phyloP scores from a whole-genome alignment of 768 basidiomycete species.

The Lactarius evosmus region DNA sequence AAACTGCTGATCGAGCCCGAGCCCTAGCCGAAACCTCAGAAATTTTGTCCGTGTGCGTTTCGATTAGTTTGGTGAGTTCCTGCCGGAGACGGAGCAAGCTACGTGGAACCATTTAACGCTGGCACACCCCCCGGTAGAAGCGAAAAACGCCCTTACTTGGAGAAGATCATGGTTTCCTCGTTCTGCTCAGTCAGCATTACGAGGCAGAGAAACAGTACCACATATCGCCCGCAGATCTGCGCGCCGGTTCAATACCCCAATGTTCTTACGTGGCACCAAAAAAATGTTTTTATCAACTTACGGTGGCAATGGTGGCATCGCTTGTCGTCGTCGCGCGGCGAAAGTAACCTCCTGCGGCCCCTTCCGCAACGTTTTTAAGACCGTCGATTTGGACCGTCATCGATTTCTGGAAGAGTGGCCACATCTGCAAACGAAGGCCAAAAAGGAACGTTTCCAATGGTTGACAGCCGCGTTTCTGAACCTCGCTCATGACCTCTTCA shows the following conservation, averaged over 20 bases:
- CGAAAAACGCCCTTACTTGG: slow-evolving; percentile 56
- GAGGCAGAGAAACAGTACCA: slow-evolving; percentile 76
- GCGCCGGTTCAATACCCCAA: not conserved
- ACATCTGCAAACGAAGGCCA: slow-evolving; percentile 77
- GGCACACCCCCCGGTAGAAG: not conserved
- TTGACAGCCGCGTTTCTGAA: slow-evolving; percentile 72
- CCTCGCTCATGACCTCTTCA: slow-evolving; percentile 71
- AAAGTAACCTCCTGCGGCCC: slow-evolving; percentile 58
- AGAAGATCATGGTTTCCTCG: slow-evolving; percentile 96
- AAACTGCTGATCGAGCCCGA: slow-evolving; percentile 68
- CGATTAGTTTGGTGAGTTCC: slow-evolving; percentile 75
- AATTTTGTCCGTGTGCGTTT: slow-evolving; percentile 66
- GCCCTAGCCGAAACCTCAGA: slow-evolving; percentile 58
- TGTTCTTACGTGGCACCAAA: slow-evolving; percentile 27
- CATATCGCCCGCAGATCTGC: slow-evolving; percentile 74
- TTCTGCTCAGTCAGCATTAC: slow-evolving; percentile 76
- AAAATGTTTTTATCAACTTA: slow-evolving; percentile 36
- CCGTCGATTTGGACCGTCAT: slow-evolving; percentile 83
- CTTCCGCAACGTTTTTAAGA: slow-evolving; percentile 80
- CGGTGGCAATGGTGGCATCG: slow-evolving; percentile 62
- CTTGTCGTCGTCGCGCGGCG: slow-evolving; percentile 60
- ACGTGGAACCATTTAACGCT: slow-evolving; percentile 9
- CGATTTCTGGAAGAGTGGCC: slow-evolving; percentile 89
- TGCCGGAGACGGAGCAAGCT: slow-evolving; percentile 84
- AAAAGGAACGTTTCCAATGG: slow-evolving; percentile 83